Percentiles rank a stretch among this genome's conserved stretches.
Conservation (phyloP, 2,329 filamentous ascomycete genomes). For the Cladosporium sphaerospermum region DNA sequence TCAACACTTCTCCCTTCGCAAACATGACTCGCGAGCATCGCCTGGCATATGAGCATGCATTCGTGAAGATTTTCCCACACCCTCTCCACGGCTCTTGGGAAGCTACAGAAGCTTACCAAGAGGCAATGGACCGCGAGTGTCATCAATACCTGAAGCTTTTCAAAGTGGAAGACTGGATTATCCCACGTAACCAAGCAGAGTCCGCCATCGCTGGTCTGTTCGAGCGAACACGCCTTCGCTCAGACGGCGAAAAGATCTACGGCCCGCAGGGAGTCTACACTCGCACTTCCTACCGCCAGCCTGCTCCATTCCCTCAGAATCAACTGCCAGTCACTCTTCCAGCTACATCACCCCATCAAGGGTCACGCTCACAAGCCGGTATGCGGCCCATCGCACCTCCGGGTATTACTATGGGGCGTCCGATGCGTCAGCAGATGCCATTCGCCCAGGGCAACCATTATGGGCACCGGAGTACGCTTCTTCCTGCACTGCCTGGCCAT, state of each 20-base stretch:
- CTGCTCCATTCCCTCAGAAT: background rate
- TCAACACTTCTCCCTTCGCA: background rate
- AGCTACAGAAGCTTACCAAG: slow-evolving; percentile 25
- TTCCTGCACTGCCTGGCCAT: background rate
- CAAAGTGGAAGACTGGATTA: slow-evolving; percentile 22
- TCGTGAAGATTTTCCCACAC: slow-evolving; percentile 15
- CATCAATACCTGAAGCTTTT: slow-evolving; percentile 24
- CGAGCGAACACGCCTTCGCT: slow-evolving; percentile 23
- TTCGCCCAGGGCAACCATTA: slow-evolving; percentile 2
- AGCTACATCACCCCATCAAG: background rate
- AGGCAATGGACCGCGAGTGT: slow-evolving; percentile 20
- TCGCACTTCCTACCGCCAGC: background rate
- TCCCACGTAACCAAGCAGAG: slow-evolving; percentile 16
- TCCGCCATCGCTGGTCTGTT: slow-evolving; percentile 19
- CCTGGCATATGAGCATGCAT: slow-evolving; percentile 14
- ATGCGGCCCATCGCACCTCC: background rate
- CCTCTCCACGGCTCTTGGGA: slow-evolving; percentile 21
- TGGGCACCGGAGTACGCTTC: background rate
- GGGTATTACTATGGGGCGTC: background rate
- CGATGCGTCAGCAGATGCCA: background rate
- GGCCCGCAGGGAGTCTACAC: slow-evolving; percentile 7
- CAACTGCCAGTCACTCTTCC: background rate
- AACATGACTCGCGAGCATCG: background rate
- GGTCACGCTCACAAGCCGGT: background rate
- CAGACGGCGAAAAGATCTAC: slow-evolving; percentile 23